Evolutionary conservation across 2,329 filamentous ascomycete species (phyloP).

Genomic region (Hypoxylon sp.): DNA sequence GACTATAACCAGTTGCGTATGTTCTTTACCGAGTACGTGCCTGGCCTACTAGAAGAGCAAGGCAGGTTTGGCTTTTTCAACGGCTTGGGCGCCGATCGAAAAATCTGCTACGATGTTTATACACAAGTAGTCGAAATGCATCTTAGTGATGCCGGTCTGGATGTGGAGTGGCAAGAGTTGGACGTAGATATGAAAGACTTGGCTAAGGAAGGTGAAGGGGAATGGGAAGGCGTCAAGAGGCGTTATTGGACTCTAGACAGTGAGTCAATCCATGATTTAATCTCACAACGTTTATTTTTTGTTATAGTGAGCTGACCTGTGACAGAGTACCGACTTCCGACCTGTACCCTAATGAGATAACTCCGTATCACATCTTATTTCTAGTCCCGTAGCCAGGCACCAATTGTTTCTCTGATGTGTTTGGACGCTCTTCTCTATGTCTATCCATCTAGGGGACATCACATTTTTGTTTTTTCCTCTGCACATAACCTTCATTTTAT

Average conservation of each 20-base stretch:
- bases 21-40: conserved; percentile 91
- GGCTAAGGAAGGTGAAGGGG: conserved; percentile 75
- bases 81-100: conserved; percentile 90
- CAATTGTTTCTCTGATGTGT: conserved; percentile 30
- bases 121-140: conserved; percentile 93
- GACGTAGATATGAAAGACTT: conserved; percentile 77
- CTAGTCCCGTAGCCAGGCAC: conserved; percentile 41
- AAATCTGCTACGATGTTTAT: conserved; percentile 97
- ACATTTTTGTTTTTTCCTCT: conserved; percentile 11
- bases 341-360: conserved; percentile 80
- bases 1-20: conserved; percentile 87
- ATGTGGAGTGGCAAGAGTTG: conserved; percentile 87
- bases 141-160: conserved; percentile 87
- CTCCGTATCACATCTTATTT: conserved; percentile 35
- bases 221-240: conserved; percentile 90
- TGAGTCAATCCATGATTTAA: conserved; percentile 57
- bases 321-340: conserved; percentile 78
- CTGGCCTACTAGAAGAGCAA: conserved; percentile 78
- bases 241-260: conserved; percentile 90
- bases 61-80: conserved; percentile 91
- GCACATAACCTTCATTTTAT: conserved; percentile 35
- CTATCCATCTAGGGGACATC: conserved; percentile 45
- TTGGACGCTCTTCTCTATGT: conserved; percentile 49
- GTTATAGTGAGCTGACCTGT: conserved; percentile 49
- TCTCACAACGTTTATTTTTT: conserved; percentile 25